Base-by-base conservation (phyloP, 768 basidiomycete genomes). In the Serendipita sp. region DNA sequence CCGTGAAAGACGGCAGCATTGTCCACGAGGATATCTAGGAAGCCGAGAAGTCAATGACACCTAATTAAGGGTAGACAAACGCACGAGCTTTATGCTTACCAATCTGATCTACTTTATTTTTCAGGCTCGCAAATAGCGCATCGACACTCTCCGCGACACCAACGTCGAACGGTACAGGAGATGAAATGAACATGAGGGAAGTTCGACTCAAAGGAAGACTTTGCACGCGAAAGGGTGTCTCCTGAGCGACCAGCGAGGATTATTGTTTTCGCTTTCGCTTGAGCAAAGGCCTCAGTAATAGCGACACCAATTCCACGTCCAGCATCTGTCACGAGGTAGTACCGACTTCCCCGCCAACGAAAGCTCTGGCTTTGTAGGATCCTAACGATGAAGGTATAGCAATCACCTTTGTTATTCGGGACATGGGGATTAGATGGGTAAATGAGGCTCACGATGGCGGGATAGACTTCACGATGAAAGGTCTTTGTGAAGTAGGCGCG, bases 381-480 rank as follows among this genome's bases (percentile, higher is more conserved):
- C 53, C 53, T 58, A 33, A 38, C 1, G 14, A 38, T 4, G 14
- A 38, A 38, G 34, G 34, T 7, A 38, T 5, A 38, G n/a, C 5
- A 38, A 1, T 1, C 14, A 38, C 7, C 14, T 38, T 1, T 17
- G 13, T 2, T 58, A 22, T 33, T 11, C 31, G 17, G 4, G 17
- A 26, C 1, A 1, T 3, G 4, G 24, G 22, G 11, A 28, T n/a
- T 22, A 33, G 11, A 0, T 11, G 17, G 24, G 24, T 11, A 4
- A 58, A 3, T 4, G 17, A 24, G 53, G 2, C 2, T 22, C 30
- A 58, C 53, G 31, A 58, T 58, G 22, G 53, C 53, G 1, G 20
- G 22, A 31, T 58, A 58, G 30, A 58, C 53, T n/a, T 58, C 53
- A 11, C 53, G 53, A 58, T 58, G 53, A 31, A 58, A 5, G 4